phyloP scores from a whole-genome alignment of 441 rosid genomes.

The Euphorbia celastroides region DNA sequence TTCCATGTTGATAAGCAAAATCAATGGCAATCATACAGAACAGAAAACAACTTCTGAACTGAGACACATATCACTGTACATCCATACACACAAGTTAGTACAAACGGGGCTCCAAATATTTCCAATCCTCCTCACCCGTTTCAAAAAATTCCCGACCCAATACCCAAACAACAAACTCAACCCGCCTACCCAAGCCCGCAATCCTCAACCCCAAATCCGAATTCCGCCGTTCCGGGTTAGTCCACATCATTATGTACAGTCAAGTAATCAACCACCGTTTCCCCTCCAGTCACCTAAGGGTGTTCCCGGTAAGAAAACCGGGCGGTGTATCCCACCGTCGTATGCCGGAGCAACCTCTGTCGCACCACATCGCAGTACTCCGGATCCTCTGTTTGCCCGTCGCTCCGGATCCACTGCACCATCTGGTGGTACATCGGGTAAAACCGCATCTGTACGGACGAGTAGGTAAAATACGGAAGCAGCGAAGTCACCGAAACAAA shows the following conservation, averaged over 20 bases:
- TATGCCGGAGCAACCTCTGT: constrained; percentile 63
- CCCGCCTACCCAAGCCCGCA: not conserved
- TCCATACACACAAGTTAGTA: not conserved
- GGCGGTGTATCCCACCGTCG: constrained; percentile 77
- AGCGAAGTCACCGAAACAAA: constrained; percentile 53
- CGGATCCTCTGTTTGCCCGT: constrained; percentile 68
- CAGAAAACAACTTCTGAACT: not conserved
- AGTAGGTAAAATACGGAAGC: constrained; percentile 64
- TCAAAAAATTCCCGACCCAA: not conserved
- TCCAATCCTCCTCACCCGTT: not conserved
- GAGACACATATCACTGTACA: constrained; percentile 1
- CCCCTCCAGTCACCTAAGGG: constrained; percentile 5
- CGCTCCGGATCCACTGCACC: constrained; percentile 82
- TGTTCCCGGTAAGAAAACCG: constrained; percentile 32
- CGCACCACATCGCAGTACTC: constrained; percentile 77
- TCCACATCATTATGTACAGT: constrained; percentile 17
- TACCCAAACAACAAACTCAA: not conserved
- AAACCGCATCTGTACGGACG: constrained; percentile 68
- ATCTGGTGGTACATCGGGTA: constrained; percentile 87
- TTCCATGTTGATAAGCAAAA: too few relatives aligned
- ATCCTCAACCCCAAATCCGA: constrained; percentile 1
- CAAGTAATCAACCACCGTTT: not conserved
- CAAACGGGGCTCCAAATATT: not conserved
- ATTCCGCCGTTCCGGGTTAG: not conserved
- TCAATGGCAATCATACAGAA: too few relatives aligned